Conservation (phyloP, 2,329 filamentous ascomycete species). For the Fusarium penzigii region DNA sequence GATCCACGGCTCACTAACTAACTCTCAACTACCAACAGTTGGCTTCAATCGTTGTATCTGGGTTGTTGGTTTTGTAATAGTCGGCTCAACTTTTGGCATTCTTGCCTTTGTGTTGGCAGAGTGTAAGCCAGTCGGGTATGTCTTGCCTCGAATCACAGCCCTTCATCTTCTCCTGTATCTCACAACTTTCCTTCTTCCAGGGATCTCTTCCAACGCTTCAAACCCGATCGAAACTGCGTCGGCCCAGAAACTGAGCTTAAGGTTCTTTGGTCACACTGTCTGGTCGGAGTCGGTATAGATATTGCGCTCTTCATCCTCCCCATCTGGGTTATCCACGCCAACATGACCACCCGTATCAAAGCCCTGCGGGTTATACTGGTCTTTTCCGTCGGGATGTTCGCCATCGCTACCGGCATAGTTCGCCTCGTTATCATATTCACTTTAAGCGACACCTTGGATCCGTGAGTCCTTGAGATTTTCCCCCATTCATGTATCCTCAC, state of each 20-base stretch:
- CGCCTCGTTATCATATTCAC: slow-evolving; percentile 39
- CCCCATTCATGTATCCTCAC: background rate
- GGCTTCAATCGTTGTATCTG: slow-evolving; percentile 18
- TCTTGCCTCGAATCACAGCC: background rate
- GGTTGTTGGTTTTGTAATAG: slow-evolving; percentile 9
- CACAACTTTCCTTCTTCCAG: too few relatives aligned
- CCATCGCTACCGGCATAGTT: slow-evolving; percentile 38
- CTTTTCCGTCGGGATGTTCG: slow-evolving; percentile 40
- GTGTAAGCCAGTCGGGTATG: slow-evolving; percentile 22
- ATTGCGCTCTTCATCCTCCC: slow-evolving; percentile 36
- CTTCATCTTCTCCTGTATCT: too few relatives aligned
- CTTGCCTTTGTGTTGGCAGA: slow-evolving; percentile 26
- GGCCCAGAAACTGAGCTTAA: slow-evolving; percentile 15
- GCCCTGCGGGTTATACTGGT: slow-evolving; percentile 38
- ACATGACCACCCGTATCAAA: slow-evolving; percentile 37
- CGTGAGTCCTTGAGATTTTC: slow-evolving; percentile 28
- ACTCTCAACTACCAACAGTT: too few relatives aligned
- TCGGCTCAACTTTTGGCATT: slow-evolving; percentile 9
- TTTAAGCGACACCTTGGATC: slow-evolving; percentile 31
- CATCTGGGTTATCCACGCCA: slow-evolving; percentile 38
- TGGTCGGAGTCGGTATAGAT: slow-evolving; percentile 37
- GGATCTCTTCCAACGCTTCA: slow-evolving; percentile 21
- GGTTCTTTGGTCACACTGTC: slow-evolving; percentile 38
- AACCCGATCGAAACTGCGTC: slow-evolving; percentile 17
- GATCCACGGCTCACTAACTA: too few relatives aligned